Base-by-base conservation (phyloP, 2,329 filamentous ascomycete genomes). In the Coleophoma eucalyptorum region DNA sequence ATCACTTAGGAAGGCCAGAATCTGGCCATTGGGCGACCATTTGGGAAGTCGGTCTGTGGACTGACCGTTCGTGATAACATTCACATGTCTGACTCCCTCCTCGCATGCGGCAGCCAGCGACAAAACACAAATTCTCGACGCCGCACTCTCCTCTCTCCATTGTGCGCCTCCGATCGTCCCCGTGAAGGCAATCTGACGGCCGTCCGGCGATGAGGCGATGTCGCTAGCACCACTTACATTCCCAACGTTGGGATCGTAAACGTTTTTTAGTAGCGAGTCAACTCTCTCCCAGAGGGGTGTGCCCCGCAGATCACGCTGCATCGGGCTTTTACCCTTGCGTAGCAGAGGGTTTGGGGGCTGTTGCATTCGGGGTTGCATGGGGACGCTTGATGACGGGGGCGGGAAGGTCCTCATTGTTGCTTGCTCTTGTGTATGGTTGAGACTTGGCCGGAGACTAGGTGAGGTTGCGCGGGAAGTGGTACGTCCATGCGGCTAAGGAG, bases 21-120 rank as follows among this genome's bases (percentile, higher is more conserved):
- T 45, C 31, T 50, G 42, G 12, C 26, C 42, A 45, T 50, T 38
- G 46, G 44, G 44, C 3, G 44, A 46, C 44, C 44, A 46, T 35
- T 46, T 46, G 16, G 44, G 44, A 12, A 46, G 31, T 15, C 18
- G n/a, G 33, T 46, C 26, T 19, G n/a, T 34, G 5, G 10, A 19
- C 18, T 15, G 21, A 2, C 44, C 44, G 15, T 26, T 4, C 3
- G 26, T 35, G 32, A 46, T 46, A 16, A 46, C 32, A 5, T 46
- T 19, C 12, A 46, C 15, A 5, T 26, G 18, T 16, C 12, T 7
- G 26, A 12, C 21, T n/a, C n/a, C n/a, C n/a, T 35, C 20, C 13
- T 5, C 26, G 7, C 16, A 12, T 15, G 33, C 3, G 32, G 16
- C 19, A 7, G 44, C 11, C 15, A 46, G 26, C 26, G 26, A 26